Conservation (phyloP, 371 early-diverging fungal genomes). For the Chytridium lagenaria region DNA sequence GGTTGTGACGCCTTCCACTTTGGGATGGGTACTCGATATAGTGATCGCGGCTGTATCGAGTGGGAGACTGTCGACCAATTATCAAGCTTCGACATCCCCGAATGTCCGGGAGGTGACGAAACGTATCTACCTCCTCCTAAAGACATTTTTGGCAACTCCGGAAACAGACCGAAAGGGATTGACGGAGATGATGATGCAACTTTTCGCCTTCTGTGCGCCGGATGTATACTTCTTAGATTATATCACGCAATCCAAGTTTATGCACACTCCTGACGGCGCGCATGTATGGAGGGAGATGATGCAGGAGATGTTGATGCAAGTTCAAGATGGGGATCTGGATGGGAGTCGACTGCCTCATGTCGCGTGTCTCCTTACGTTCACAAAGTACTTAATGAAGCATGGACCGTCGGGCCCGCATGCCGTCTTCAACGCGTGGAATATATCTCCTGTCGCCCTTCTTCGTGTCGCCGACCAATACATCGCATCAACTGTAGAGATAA, state of each 20-base stretch:
- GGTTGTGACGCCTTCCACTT: background rate
- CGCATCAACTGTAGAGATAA: too few species aligned
- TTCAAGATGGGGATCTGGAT: background rate
- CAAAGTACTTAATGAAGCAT: background rate
- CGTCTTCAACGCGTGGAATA: background rate
- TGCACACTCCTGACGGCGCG: background rate
- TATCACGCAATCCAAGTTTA: background rate
- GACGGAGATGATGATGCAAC: background rate
- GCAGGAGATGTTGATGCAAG: background rate
- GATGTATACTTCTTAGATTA: constrained; percentile 4
- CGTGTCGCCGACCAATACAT: background rate
- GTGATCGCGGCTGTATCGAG: background rate
- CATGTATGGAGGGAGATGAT: background rate
- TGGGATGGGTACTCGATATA: background rate
- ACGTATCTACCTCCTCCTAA: background rate
- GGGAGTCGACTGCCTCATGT: background rate
- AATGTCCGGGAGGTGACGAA: background rate
- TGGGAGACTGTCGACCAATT: background rate
- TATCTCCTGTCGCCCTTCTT: background rate
- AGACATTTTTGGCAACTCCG: background rate
- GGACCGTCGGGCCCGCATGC: background rate
- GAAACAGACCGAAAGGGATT: background rate
- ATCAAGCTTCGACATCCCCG: background rate
- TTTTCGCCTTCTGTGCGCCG: background rate
- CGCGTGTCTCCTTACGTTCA: background rate